Evolutionary conservation across 2,329 filamentous ascomycete genomes (phyloP).

Genomic region (Fusarium gaditjirri): DNA sequence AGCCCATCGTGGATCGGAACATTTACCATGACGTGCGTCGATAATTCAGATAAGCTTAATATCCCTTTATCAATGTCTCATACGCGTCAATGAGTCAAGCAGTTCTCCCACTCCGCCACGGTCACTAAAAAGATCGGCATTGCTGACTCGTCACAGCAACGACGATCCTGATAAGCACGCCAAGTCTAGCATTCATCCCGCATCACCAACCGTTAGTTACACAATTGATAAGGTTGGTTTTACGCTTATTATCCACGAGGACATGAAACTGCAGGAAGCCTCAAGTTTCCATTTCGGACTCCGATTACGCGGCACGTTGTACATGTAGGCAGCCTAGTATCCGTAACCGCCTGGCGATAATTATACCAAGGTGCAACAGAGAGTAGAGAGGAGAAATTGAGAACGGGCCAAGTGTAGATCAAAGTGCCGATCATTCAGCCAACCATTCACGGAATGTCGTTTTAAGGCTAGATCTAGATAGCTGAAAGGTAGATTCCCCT

Average conservation of each 20-base stretch:
- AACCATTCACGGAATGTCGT: slow-evolving; percentile 16
- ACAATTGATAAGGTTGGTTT: slow-evolving; percentile 40
- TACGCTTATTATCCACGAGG: slow-evolving; percentile 25
- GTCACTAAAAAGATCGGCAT: slow-evolving; percentile 19
- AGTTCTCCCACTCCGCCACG: slow-evolving; percentile 11
- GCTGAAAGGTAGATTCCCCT: slow-evolving; percentile 15
- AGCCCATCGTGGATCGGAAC: not conserved
- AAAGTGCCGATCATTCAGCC: slow-evolving; percentile 11
- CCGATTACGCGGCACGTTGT: slow-evolving; percentile 38
- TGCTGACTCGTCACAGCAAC: slow-evolving; percentile 15
- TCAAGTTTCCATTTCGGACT: slow-evolving; percentile 16
- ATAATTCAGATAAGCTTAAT: slow-evolving; percentile 33
- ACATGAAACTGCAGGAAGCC: slow-evolving; percentile 29
- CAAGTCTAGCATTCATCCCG: not conserved
- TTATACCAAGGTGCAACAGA: not conserved
- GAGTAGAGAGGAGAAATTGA: not conserved
- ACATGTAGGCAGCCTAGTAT: slow-evolving; percentile 2
- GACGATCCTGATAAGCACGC: slow-evolving; percentile 34
- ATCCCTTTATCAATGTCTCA: slow-evolving; percentile 32
- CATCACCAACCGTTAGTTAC: slow-evolving; percentile 12
- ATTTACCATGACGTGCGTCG: not conserved
- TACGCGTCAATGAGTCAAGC: slow-evolving; percentile 32
- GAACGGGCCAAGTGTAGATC: not conserved
- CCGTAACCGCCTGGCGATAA: slow-evolving; percentile 24
- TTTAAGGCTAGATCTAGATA: slow-evolving; percentile 38